Percentiles rank a stretch among this genome's conserved stretches.
phyloP scores from a whole-genome alignment of 768 basidiomycete species.

The Lentinula guzmanii region DNA sequence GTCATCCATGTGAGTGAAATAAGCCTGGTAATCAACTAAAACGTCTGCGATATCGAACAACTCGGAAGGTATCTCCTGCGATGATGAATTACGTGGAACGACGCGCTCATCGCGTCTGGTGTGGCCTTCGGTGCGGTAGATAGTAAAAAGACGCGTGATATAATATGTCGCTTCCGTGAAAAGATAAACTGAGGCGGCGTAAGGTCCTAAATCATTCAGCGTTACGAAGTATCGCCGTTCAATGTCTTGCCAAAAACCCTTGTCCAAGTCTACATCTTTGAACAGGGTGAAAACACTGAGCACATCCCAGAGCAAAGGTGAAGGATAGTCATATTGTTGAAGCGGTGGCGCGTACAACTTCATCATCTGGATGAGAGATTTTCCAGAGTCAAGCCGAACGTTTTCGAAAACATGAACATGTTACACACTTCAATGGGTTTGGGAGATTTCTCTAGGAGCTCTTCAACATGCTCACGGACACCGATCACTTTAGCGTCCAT shows the following conservation, averaged over 20 bases:
- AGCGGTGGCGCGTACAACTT: conserved; percentile 51
- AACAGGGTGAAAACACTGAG: conserved; percentile 31
- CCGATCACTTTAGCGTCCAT: conserved; percentile 71
- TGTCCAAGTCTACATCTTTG: conserved; percentile 21
- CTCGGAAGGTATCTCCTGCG: conserved; percentile 25
- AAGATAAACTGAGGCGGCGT: conserved; percentile 68
- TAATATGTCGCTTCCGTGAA: conserved; percentile 53
- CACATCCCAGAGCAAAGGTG: conserved; percentile 48
- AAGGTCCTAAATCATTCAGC: conserved; percentile 60
- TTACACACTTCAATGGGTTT: conserved; percentile 57
- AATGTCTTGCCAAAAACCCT: conserved; percentile 56
- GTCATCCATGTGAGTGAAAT: conserved; percentile 26
- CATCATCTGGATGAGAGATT: conserved; percentile 38
- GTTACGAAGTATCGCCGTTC: conserved; percentile 58
- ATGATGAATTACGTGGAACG: background rate
- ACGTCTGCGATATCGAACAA: conserved; percentile 42
- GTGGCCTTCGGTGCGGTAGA: conserved; percentile 5
- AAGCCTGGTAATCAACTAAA: conserved; percentile 36
- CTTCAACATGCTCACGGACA: conserved; percentile 63
- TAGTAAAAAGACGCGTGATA: conserved; percentile 30
- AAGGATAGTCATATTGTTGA: conserved; percentile 47
- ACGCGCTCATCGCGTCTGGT: background rate
- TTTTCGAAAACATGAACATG: background rate
- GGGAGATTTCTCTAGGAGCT: conserved; percentile 56
- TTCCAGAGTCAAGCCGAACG: background rate